These are phyloP conservation scores for Rhodotorula sphaerocarpa DNA, from an alignment of 768 basidiomycete genomes.

Conservation along the genomic window DNA sequence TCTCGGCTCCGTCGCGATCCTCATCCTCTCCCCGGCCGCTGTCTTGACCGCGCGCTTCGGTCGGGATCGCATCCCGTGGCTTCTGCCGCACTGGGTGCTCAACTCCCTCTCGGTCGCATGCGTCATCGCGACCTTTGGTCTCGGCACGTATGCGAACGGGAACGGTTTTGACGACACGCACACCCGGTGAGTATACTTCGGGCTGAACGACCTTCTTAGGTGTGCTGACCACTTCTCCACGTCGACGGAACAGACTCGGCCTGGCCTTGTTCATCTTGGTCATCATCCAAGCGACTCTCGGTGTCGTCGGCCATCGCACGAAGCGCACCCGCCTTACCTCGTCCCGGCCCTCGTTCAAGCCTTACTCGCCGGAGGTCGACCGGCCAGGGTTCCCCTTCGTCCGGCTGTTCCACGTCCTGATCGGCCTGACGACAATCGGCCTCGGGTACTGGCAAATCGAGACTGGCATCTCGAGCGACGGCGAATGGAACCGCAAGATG, in stretches of 20 bases:
- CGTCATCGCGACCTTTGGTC: slow-evolving; percentile 1
- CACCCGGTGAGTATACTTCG: background rate
- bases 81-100: background rate
- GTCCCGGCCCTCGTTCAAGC: background rate
- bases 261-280: slow-evolving; percentile 11
- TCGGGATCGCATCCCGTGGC: background rate
- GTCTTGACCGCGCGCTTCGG: background rate
- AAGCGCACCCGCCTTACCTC: background rate
- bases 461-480: background rate
- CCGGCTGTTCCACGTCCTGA: slow-evolving; percentile 6
- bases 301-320: background rate
- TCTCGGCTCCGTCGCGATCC: background rate
- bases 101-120: background rate
- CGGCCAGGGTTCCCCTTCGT: background rate
- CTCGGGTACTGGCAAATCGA: slow-evolving; percentile 4
- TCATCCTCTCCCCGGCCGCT: background rate
- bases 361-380: background rate
- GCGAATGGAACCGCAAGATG: background rate
- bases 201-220: too few relatives aligned
- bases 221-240: background rate
- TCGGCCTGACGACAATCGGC: background rate
- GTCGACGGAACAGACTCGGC: background rate
- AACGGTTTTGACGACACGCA: slow-evolving; percentile 1
- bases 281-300: slow-evolving; percentile 7
- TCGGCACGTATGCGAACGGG: background rate